Percentiles rank a stretch among this genome's conserved stretches.
Evolutionary conservation across 106 monocot genomes (phyloP).

Genomic region (Dioscorea dumetorum): DNA sequence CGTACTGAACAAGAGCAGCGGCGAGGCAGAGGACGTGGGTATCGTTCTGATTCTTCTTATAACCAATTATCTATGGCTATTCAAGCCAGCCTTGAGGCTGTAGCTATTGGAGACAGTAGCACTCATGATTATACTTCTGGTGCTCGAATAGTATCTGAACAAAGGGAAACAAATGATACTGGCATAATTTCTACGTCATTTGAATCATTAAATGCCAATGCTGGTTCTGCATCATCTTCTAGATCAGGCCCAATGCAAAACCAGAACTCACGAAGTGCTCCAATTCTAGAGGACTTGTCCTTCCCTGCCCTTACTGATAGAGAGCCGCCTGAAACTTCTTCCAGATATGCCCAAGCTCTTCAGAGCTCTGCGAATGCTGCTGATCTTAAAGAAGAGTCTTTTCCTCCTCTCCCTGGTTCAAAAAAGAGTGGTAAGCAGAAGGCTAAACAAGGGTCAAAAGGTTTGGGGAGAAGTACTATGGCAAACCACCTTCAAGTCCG

Average conservation of each 20-base stretch:
- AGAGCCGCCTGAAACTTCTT: slow-evolving; percentile 37
- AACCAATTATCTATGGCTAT: slow-evolving; percentile 37
- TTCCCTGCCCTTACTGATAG: slow-evolving; percentile 75
- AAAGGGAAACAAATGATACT: slow-evolving; percentile 10
- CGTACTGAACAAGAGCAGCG: slow-evolving; percentile 63
- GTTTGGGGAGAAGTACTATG: slow-evolving; percentile 26
- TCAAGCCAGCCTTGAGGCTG: slow-evolving; percentile 51
- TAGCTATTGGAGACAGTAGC: slow-evolving; percentile 26
- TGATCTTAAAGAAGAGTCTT: slow-evolving; percentile 51
- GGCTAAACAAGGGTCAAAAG: slow-evolving; percentile 15
- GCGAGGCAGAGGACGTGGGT: slow-evolving; percentile 61
- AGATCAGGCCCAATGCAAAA: slow-evolving; percentile 3
- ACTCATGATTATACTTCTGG: slow-evolving; percentile 24
- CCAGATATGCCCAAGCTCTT: slow-evolving; percentile 61
- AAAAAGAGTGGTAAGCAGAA: slow-evolving; percentile 26
- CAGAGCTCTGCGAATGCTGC: slow-evolving; percentile 23
- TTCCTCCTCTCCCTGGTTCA: slow-evolving; percentile 80
- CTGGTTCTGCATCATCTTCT: slow-evolving; percentile 16
- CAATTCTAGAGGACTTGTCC: slow-evolving; percentile 51
- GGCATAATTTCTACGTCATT: slow-evolving; percentile 22
- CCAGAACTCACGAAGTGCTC: slow-evolving; percentile 22
- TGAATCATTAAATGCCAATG: slow-evolving; percentile 26
- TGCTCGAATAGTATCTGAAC: slow-evolving; percentile 6
- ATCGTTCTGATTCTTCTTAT: slow-evolving; percentile 33
- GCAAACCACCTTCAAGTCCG: slow-evolving; percentile 36